Percentiles rank a stretch among this genome's conserved stretches.
These are phyloP conservation scores for Phytopythium vexans DNA, from an alignment of 352 stramenopile species.

Conservation along the genomic window DNA sequence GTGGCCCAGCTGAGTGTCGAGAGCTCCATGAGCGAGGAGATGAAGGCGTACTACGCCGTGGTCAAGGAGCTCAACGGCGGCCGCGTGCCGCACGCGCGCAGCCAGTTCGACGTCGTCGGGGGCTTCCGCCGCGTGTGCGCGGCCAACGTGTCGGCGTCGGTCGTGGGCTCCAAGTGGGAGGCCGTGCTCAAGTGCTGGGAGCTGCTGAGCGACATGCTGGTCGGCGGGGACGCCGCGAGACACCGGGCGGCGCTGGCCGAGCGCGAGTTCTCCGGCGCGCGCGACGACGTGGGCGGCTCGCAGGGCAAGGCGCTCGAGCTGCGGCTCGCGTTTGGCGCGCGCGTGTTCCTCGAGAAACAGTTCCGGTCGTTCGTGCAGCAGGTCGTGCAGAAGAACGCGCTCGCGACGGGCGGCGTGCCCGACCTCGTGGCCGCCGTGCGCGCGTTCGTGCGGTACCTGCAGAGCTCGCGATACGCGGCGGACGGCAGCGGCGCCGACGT, in stretches of 20 bases:
- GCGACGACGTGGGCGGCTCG: slow-evolving; percentile 26
- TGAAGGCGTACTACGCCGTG: slow-evolving; percentile 77
- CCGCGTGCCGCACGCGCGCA: slow-evolving; percentile 64
- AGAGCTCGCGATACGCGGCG: slow-evolving; percentile 60
- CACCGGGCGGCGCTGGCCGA: slow-evolving; percentile 41
- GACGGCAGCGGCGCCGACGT: slow-evolving; percentile 30
- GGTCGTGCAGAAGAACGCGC: slow-evolving; percentile 68
- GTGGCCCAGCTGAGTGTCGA: slow-evolving; percentile 60
- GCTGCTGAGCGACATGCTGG: slow-evolving; percentile 63
- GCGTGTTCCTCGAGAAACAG: slow-evolving; percentile 75
- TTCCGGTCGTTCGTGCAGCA: slow-evolving; percentile 78
- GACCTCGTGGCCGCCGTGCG: slow-evolving; percentile 68
- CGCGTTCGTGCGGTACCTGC: slow-evolving; percentile 75
- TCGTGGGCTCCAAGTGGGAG: slow-evolving; percentile 69
- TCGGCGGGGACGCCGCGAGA: slow-evolving; percentile 41
- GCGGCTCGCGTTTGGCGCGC: slow-evolving; percentile 62
- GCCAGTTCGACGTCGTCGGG: slow-evolving; percentile 63
- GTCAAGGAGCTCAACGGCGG: slow-evolving; percentile 69
- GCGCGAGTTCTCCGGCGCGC: slow-evolving; percentile 44
- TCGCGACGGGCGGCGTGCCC: slow-evolving; percentile 67
- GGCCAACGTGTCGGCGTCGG: slow-evolving; percentile 52
- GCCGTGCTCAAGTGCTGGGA: slow-evolving; percentile 81
- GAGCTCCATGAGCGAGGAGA: slow-evolving; percentile 77
- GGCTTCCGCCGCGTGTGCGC: slow-evolving; percentile 51
- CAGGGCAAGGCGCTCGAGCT: slow-evolving; percentile 43